phyloP scores from a whole-genome alignment of 768 basidiomycete species.

The Auriscalpium orientale region DNA sequence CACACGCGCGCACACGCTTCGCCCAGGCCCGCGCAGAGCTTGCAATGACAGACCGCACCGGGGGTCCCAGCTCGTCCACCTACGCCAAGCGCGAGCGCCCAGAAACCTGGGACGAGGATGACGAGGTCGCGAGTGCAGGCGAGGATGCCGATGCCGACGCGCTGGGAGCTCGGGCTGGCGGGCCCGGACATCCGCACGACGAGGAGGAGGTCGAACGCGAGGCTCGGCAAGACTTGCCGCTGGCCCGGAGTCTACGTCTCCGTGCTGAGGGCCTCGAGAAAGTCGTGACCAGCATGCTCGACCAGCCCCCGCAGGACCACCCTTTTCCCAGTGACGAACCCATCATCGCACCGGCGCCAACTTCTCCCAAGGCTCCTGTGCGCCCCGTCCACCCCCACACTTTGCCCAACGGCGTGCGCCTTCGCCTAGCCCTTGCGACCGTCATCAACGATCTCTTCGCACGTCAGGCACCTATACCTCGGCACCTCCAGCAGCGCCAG shows the following conservation, averaged over 20 bases:
- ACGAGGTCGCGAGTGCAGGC: constrained; percentile 57
- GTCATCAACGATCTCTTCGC: constrained; percentile 81
- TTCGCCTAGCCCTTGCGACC: constrained; percentile 66
- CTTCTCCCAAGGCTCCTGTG: constrained; percentile 10
- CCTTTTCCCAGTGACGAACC: constrained; percentile 48
- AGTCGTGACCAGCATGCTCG: constrained; percentile 73
- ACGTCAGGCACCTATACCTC: constrained; percentile 46
- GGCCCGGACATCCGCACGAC: constrained; percentile 38
- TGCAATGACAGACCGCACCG: constrained; percentile 77
- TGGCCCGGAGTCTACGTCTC: constrained; percentile 58
- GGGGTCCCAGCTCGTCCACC: constrained; percentile 53
- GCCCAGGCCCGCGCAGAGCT: constrained; percentile 81
- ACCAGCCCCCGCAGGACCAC: constrained; percentile 63
- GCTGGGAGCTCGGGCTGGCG: constrained; percentile 42
- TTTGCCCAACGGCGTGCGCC: constrained; percentile 73
- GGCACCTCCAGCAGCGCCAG: constrained; percentile 4
- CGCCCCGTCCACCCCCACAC: constrained; percentile 43
- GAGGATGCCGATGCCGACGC: constrained; percentile 41
- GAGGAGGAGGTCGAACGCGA: constrained; percentile 55
- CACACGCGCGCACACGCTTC: constrained; percentile 72
- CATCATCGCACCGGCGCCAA: constrained; percentile 30
- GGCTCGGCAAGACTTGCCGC: constrained; percentile 48
- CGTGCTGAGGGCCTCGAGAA: constrained; percentile 80
- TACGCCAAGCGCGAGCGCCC: constrained; percentile 60
- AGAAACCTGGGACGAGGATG: constrained; percentile 73